These are phyloP conservation scores for Nakataea oryzae DNA, from an alignment of 2,329 filamentous ascomycete species.

Conservation along the genomic window DNA sequence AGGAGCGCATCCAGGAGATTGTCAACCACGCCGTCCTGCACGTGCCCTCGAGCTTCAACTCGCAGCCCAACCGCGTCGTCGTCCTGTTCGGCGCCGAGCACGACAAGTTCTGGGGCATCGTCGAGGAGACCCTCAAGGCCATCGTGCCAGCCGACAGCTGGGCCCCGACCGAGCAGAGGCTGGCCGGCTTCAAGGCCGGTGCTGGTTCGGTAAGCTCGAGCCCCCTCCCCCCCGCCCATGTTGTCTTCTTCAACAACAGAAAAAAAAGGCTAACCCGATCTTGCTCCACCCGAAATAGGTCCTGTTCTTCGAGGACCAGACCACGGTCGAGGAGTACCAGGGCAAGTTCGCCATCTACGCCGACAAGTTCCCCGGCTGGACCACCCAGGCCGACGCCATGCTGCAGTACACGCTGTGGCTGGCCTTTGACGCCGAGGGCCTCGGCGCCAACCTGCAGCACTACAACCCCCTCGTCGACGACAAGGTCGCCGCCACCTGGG, in stretches of 20 bases:
- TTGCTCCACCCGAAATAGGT: constrained; percentile 31
- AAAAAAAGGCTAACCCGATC: background rate
- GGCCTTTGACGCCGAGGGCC: constrained; percentile 70
- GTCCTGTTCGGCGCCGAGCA: constrained; percentile 76
- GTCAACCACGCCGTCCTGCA: constrained; percentile 54
- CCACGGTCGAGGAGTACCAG: constrained; percentile 55
- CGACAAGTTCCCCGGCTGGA: constrained; percentile 71
- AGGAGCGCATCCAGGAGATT: constrained; percentile 52
- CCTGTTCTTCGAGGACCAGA: constrained; percentile 78
- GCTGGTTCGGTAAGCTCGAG: constrained; percentile 61
- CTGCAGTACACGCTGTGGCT: constrained; percentile 74
- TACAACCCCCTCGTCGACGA: constrained; percentile 81
- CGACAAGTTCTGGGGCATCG: constrained; percentile 76
- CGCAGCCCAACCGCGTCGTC: constrained; percentile 68
- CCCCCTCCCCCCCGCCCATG: constrained; percentile 21
- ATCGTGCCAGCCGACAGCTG: constrained; percentile 58
- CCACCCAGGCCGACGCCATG: constrained; percentile 69
- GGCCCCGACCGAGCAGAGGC: constrained; percentile 34
- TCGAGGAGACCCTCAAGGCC: constrained; percentile 51
- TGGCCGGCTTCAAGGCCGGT: constrained; percentile 52
- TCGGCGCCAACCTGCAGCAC: constrained; percentile 85
- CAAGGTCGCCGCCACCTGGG: constrained; percentile 59
- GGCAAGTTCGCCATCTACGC: constrained; percentile 62
- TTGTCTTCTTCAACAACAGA: constrained; percentile 76
- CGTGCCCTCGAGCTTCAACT: constrained; percentile 80